phyloP scores from a whole-genome alignment of 2,329 filamentous ascomycete genomes.

The Alternaria infectoria region DNA sequence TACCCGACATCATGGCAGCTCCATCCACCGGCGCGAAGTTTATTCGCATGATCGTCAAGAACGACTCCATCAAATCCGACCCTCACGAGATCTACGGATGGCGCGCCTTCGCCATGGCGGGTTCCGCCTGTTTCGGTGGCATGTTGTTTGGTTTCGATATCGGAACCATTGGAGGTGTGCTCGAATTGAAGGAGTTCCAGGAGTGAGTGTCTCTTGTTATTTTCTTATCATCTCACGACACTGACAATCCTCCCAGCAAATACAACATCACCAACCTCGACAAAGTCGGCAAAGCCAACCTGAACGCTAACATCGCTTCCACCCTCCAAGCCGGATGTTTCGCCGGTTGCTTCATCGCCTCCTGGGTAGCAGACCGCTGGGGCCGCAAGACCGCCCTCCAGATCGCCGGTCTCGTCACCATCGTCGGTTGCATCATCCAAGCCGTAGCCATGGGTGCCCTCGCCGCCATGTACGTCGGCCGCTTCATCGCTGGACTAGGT shows the following conservation, averaged over 20 bases:
- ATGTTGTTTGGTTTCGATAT: conserved; percentile 72
- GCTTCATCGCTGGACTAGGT: conserved; percentile 63
- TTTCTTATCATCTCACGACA: too few relatives aligned
- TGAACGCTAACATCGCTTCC: conserved; percentile 73
- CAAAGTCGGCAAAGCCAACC: conserved; percentile 56
- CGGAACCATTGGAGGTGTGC: conserved; percentile 71
- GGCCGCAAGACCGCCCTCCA: conserved; percentile 65
- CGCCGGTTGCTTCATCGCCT: conserved; percentile 65
- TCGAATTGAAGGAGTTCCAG: conserved; percentile 66
- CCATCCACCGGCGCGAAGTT: conserved; percentile 45
- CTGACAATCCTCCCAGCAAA: conserved; percentile 48
- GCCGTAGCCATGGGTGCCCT: conserved; percentile 66
- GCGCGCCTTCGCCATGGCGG: conserved; percentile 69
- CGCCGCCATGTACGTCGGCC: conserved; percentile 69
- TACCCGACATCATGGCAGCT: conserved; percentile 12
- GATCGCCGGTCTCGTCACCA: conserved; percentile 62
- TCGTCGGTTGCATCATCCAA: conserved; percentile 69
- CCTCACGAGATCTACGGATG: conserved; percentile 73
- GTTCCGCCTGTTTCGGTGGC: conserved; percentile 72
- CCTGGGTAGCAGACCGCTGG: conserved; percentile 60
- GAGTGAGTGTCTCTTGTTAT: conserved; percentile 52
- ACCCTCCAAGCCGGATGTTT: conserved; percentile 74
- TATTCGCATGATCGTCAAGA: conserved; percentile 66
- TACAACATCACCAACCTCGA: conserved; percentile 57
- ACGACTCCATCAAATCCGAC: conserved; percentile 73